Evolutionary conservation across 2,329 filamentous ascomycete genomes (phyloP).

Genomic region (Byssothecium circinans): DNA sequence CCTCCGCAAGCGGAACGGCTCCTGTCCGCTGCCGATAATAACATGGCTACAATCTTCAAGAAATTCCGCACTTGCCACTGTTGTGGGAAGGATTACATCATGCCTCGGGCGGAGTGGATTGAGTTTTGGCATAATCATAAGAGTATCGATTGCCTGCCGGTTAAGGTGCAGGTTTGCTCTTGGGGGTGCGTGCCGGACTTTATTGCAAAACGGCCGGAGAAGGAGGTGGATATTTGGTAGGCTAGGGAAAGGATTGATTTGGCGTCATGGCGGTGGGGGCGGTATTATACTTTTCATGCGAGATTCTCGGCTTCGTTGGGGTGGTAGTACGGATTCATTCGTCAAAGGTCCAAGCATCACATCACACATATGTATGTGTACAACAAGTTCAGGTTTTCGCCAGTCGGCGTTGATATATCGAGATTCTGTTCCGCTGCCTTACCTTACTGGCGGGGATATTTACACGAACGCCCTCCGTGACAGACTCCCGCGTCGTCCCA

Average conservation of each 20-base stretch:
- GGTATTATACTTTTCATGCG: no score
- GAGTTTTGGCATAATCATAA: slow-evolving; percentile 28
- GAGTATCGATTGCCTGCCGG: slow-evolving; percentile 16
- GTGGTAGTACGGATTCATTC: no score
- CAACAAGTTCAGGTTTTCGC: no score
- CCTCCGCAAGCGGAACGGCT: neutral
- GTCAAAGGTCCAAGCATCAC: no score
- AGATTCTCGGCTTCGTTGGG: no score
- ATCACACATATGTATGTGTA: no score
- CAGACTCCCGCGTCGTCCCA: no score
- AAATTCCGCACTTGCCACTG: slow-evolving; percentile 27
- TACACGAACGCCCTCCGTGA: no score
- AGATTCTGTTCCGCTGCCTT: no score
- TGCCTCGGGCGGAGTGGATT: slow-evolving; percentile 35
- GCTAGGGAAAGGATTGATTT: neutral
- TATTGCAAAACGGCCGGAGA: slow-evolving; percentile 16
- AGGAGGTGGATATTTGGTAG: neutral
- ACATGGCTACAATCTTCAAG: neutral
- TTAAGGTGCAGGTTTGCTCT: slow-evolving; percentile 33
- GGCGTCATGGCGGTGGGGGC: neutral
- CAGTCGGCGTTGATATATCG: no score
- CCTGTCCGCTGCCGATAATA: neutral
- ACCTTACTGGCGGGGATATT: no score
- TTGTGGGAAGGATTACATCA: slow-evolving; percentile 31
- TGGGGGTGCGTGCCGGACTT: slow-evolving; percentile 34